Base-by-base conservation (phyloP, 2,329 filamentous ascomycete species). In the Didymella glomerata region DNA sequence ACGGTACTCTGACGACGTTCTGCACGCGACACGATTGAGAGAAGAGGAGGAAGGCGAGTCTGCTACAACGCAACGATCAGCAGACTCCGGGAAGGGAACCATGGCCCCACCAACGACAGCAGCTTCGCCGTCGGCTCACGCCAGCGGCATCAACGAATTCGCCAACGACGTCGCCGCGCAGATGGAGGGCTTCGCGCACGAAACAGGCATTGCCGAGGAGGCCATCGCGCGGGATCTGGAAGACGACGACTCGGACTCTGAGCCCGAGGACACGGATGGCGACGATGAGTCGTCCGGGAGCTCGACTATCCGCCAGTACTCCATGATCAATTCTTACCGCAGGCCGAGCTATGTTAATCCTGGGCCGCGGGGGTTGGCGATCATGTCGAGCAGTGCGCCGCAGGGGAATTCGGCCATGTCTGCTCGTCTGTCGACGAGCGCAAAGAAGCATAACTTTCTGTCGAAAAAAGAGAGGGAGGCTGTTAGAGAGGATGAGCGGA, bases 291-390 rank as follows among this genome's bases (percentile, higher is more conserved):
- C 66, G 54, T 78, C 66, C 80, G 54, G 80, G 77, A 71, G 67
- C 6, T 72, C 83, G 83, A 79, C 80, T 10, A 67, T 81, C 52
- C 77, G 79, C 64, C 77, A 80, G 47, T 76, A 69, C 57, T 75
- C 86, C 16, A 82, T 90, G 79, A 81, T 83, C 18, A 84, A 85
- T 34, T 86, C 86, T 30, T 97, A 95, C 78, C 87, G 90, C 54
- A 86, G 92, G 45, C 91, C 92, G 1, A 90, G 88, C 66, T 90
- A 89, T 71, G 88, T 95, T 42, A 88, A 89, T 28, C 90, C 89
- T 13, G 88, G 89, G 24, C 84, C 87, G 1, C 84, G 92, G 53
- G 88, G 90, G 3, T 85, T 89, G 4, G 83, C 96, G 58, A 84
- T 91, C 25, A 86, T 87, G 83, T 60, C 90, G 83, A 76, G 87